Evolutionary conservation across 495 filamentous ascomycete species (phyloP).

Genomic region (Ramalina intermedia): DNA sequence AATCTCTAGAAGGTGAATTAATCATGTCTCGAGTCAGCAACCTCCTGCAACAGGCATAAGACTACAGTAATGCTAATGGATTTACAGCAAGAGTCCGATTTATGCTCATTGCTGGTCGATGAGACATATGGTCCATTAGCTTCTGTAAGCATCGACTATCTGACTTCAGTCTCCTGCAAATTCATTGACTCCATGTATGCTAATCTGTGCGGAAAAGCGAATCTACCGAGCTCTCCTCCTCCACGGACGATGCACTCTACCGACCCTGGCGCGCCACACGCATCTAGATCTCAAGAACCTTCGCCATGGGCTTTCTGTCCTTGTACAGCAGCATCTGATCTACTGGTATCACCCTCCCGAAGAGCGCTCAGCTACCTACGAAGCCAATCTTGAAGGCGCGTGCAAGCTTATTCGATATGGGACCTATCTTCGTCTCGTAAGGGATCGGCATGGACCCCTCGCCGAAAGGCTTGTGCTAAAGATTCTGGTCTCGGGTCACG

Average conservation of each 20-base stretch:
- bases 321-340: conserved; percentile 79
- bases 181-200: conserved; percentile 27
- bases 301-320: conserved; percentile 62
- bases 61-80: conserved; percentile 3
- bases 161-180: not conserved
- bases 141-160: conserved; percentile 49
- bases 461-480: conserved; percentile 59
- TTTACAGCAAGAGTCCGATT: conserved; percentile 49
- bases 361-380: conserved; percentile 57
- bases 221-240: conserved; percentile 68
- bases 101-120: conserved; percentile 76
- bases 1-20: conserved; percentile 44
- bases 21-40: conserved; percentile 41
- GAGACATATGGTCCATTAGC: conserved; percentile 81
- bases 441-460: conserved; percentile 50
- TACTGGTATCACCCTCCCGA: conserved; percentile 49
- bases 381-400: conserved; percentile 56
- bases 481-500: conserved; percentile 64
- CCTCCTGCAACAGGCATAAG: not conserved
- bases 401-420: conserved; percentile 70
- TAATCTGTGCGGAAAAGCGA: not conserved
- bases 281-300: conserved; percentile 52
- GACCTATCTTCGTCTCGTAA: conserved; percentile 63
- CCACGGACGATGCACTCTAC: conserved; percentile 59
- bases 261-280: conserved; percentile 50